These are phyloP conservation scores for Pilatotrama ljubarskyi DNA, from an alignment of 768 basidiomycete species.

Conservation along the genomic window DNA sequence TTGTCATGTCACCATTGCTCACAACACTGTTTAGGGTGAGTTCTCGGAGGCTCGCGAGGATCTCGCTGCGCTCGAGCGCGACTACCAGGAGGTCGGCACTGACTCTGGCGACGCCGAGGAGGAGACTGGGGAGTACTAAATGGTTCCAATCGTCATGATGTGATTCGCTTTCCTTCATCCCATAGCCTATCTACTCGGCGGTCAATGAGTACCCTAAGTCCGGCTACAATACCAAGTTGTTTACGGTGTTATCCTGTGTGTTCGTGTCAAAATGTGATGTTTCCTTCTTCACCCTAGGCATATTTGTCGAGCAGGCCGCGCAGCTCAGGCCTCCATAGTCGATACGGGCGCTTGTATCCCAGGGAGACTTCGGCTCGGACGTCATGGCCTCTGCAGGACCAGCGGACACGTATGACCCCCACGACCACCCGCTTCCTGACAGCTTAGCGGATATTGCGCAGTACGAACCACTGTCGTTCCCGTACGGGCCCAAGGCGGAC, in stretches of 20 bases:
- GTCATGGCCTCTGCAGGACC: too few relatives aligned
- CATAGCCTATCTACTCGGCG: slow-evolving; percentile 21
- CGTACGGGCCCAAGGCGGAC: not conserved
- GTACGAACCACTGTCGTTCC: not conserved
- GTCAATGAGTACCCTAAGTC: slow-evolving; percentile 14
- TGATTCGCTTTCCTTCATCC: slow-evolving; percentile 9
- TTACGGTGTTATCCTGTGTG: slow-evolving; percentile 16
- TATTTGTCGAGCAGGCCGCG: too few relatives aligned
- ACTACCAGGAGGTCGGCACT: slow-evolving; percentile 87
- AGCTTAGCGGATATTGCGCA: not conserved
- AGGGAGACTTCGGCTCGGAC: too few relatives aligned
- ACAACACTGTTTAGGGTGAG: slow-evolving; percentile 63
- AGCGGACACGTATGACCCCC: not conserved
- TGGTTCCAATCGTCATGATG: not conserved
- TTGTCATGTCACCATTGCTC: not conserved
- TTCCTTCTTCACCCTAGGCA: not conserved
- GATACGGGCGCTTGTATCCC: too few relatives aligned
- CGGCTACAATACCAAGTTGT: slow-evolving; percentile 23
- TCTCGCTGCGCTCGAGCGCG: slow-evolving; percentile 95
- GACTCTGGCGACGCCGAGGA: slow-evolving; percentile 73
- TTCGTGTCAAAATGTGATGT: slow-evolving; percentile 13
- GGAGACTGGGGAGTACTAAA: slow-evolving; percentile 50
- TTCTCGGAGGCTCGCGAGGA: slow-evolving; percentile 99
- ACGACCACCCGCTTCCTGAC: not conserved
- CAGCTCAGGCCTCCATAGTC: too few relatives aligned